These are phyloP conservation scores for Kluyveromyces sp. DNA, from an alignment of 1,139 yeast genomes.

Conservation along the genomic window DNA sequence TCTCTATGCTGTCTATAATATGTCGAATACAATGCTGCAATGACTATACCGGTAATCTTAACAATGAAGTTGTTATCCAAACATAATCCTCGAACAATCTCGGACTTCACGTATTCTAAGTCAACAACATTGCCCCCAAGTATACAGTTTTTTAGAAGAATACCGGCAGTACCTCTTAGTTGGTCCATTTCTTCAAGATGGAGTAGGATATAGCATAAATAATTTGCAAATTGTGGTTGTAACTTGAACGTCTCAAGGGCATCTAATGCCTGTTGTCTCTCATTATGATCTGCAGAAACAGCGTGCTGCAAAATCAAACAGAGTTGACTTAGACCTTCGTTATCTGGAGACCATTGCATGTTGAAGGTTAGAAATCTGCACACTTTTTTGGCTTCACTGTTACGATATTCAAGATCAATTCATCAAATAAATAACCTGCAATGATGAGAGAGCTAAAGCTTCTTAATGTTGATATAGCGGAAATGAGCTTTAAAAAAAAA, in stretches of 20 bases:
- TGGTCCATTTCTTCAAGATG: constrained; percentile 39
- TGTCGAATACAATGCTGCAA: constrained; percentile 65
- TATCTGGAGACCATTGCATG: constrained; percentile 53
- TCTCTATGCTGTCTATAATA: constrained; percentile 28
- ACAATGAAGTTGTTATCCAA: constrained; percentile 51
- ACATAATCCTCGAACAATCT: constrained; percentile 61
- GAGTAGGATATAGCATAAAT: constrained; percentile 62
- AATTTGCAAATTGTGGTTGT: constrained; percentile 74
- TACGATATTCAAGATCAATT: background rate
- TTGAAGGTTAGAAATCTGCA: background rate
- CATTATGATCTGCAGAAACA: constrained; percentile 47
- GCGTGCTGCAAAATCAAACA: constrained; percentile 58
- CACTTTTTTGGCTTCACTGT: background rate
- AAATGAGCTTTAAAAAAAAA: too few relatives aligned
- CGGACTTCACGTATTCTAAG: constrained; percentile 46
- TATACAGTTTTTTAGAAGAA: constrained; percentile 70
- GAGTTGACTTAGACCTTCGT: constrained; percentile 53
- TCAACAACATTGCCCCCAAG: constrained; percentile 25
- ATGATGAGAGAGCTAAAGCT: too few relatives aligned
- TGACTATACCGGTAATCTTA: constrained; percentile 84
- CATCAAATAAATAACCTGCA: background rate
- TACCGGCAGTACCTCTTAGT: constrained; percentile 72
- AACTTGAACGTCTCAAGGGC: constrained; percentile 60
- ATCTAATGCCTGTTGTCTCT: constrained; percentile 53
- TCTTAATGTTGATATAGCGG: too few relatives aligned